Evolutionary conservation across 495 filamentous ascomycete genomes (phyloP).

Genomic region (Xylaria venustula): DNA sequence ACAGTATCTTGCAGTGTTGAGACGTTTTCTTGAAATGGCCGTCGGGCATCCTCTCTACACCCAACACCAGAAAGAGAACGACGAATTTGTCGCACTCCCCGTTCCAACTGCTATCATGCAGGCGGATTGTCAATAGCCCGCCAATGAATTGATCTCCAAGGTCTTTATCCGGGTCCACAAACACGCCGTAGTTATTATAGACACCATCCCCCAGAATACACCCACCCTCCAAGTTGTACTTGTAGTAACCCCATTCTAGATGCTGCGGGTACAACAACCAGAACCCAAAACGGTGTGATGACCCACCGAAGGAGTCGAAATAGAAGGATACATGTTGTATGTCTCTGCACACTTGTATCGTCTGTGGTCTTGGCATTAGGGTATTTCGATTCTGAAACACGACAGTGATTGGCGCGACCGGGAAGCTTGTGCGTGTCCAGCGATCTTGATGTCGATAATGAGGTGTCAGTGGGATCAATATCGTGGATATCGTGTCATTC

Average conservation of each 20-base stretch:
- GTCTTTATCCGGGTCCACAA: background rate
- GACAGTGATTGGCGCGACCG: constrained; percentile 9
- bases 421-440: constrained; percentile 13
- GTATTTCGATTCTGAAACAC: background rate
- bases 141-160: background rate
- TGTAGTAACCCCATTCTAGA: background rate
- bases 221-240: background rate
- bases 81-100: background rate
- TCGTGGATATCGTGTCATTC: background rate
- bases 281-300: constrained; percentile 13
- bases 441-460: constrained; percentile 7
- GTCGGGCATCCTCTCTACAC: background rate
- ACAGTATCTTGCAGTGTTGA: background rate
- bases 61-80: background rate
- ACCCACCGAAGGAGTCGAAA: constrained; percentile 12
- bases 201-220: constrained; percentile 5
- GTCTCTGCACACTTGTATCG: constrained; percentile 15
- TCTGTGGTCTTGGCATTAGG: background rate
- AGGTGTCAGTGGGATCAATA: constrained; percentile 10
- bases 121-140: background rate
- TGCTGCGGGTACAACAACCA: constrained; percentile 10
- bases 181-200: constrained; percentile 15
- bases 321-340: constrained; percentile 15
- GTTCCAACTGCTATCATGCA: background rate
- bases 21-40: background rate